phyloP scores from a whole-genome alignment of 1,284 basidiomycete species.

The Fomitopsis palustris region DNA sequence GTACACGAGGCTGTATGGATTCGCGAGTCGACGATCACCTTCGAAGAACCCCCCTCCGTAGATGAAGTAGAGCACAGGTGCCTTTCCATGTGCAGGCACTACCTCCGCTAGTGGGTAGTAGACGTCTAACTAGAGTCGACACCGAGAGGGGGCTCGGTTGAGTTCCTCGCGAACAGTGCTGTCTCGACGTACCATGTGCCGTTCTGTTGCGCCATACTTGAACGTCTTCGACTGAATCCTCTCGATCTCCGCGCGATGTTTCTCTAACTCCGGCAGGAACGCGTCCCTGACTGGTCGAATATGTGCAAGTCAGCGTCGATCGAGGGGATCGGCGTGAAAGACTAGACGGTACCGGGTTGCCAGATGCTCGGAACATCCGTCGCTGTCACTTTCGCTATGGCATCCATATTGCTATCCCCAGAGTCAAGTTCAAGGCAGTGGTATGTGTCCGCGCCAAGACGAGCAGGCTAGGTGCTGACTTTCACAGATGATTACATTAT shows the following conservation, averaged over 20 bases:
- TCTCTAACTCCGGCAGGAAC: conserved; percentile 42
- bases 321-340: background rate
- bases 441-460: too few species aligned
- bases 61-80: conserved; percentile 55
- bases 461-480: too few species aligned
- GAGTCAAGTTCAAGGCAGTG: too few species aligned
- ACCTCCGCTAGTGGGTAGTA: conserved; percentile 46
- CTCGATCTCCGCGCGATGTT: conserved; percentile 37
- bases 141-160: background rate
- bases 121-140: conserved; percentile 41
- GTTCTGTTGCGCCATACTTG: conserved; percentile 46
- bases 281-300: conserved; percentile 22
- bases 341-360: background rate
- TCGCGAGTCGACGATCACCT: conserved; percentile 43
- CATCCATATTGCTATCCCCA: too few species aligned
- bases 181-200: conserved; percentile 45
- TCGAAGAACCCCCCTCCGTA: conserved; percentile 61
- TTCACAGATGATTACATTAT: too few species aligned
- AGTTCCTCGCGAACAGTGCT: background rate
- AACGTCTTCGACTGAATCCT: conserved; percentile 46
- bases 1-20: conserved; percentile 48
- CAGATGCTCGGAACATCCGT: background rate
- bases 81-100: conserved; percentile 23
- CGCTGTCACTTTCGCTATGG: too few species aligned
- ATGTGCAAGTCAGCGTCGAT: background rate